Evolutionary conservation across 306 rosid species (phyloP).

Genomic region (Leucaena leucocephala): DNA sequence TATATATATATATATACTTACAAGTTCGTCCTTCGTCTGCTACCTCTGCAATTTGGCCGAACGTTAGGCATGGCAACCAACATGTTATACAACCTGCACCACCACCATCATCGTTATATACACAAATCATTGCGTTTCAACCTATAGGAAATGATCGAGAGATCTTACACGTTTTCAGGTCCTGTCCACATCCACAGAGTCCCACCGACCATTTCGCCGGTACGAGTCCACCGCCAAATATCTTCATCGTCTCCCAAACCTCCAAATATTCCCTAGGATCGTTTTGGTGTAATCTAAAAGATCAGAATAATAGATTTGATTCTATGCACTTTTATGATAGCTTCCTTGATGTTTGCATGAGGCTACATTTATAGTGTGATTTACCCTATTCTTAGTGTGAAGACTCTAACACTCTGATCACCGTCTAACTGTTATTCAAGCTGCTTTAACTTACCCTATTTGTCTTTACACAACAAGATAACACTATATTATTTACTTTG

Average conservation of each 20-base stretch:
- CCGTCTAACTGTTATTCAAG: not conserved
- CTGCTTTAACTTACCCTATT: not conserved
- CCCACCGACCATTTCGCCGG: constrained; percentile 46
- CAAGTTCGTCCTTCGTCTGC: constrained; percentile 50
- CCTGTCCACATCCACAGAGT: constrained; percentile 38
- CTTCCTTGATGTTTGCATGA: no score
- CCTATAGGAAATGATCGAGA: not conserved
- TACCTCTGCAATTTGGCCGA: constrained; percentile 53
- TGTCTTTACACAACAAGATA: not conserved
- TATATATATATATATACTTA: constrained; percentile 20
- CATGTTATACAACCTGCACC: constrained; percentile 47
- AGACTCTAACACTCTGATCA: not conserved
- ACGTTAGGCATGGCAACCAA: constrained; percentile 49
- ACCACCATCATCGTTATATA: not conserved
- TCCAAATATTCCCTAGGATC: not conserved
- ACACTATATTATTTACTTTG: not conserved
- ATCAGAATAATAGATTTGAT: not conserved
- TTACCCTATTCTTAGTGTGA: no score
- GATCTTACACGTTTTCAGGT: constrained; percentile 43
- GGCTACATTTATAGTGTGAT: not conserved
- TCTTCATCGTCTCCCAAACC: constrained; percentile 26
- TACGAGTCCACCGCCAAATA: constrained; percentile 19
- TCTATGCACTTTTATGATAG: no score
- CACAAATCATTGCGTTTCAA: not conserved
- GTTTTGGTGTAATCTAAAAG: not conserved